Percentiles rank a stretch among this genome's conserved stretches.
Conservation (phyloP, 2,329 filamentous ascomycete genomes). For the Penicillium thymicola region DNA sequence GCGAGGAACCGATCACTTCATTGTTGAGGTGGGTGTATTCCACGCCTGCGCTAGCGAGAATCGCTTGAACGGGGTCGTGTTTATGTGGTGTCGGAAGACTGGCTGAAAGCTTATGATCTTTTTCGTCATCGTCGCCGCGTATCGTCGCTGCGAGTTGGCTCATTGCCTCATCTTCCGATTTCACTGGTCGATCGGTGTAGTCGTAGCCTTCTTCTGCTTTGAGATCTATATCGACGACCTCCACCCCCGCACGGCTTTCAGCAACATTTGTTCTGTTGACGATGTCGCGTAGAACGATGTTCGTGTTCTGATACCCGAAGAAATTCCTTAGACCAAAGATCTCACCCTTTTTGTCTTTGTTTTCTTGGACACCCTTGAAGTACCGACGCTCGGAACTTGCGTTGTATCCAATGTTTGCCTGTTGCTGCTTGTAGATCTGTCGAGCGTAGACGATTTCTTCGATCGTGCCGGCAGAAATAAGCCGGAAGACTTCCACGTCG, state of each 20-base stretch:
- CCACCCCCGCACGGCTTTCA: conserved; percentile 81
- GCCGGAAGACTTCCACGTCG: conserved; percentile 91
- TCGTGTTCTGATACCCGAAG: conserved; percentile 75
- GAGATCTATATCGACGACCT: conserved; percentile 72
- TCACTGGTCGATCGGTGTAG: conserved; percentile 40
- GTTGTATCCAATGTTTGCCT: conserved; percentile 95
- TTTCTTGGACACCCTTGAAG: conserved; percentile 89
- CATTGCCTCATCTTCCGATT: conserved; percentile 65
- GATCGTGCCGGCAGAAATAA: conserved; percentile 87
- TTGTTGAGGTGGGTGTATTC: conserved; percentile 96
- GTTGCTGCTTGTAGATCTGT: conserved; percentile 98
- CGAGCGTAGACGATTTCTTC: conserved; percentile 96
- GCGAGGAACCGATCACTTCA: conserved; percentile 89
- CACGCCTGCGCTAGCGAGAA: conserved; percentile 81
- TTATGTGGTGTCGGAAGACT: conserved; percentile 42
- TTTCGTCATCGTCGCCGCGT: conserved; percentile 37
- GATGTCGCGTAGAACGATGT: conserved; percentile 83
- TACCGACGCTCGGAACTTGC: conserved; percentile 90
- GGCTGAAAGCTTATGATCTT: conserved; percentile 11
- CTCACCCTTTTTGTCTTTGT: conserved; percentile 78
- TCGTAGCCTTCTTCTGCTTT: conserved; percentile 58
- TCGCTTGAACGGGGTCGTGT: conserved; percentile 78
- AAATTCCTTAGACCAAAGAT: conserved; percentile 89
- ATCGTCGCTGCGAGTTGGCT: conserved; percentile 67
- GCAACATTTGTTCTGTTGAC: conserved; percentile 98